These are phyloP conservation scores for Trypanosoma vivax DNA, from an alignment of 208 protist genomes.

Conservation along the genomic window DNA sequence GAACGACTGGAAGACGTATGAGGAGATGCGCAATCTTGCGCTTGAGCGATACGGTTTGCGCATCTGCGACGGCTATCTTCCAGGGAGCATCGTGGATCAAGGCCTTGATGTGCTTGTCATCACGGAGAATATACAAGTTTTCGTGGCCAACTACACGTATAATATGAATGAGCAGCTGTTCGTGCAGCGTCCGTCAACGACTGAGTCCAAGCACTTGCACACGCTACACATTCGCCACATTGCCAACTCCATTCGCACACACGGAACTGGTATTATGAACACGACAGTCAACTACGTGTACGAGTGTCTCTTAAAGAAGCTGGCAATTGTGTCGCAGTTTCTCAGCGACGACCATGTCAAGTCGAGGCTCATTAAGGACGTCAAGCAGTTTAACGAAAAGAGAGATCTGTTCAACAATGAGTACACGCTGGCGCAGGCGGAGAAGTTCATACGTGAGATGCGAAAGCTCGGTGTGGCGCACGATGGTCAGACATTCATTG, in stretches of 20 bases:
- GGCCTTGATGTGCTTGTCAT: conserved; percentile 96
- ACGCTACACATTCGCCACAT: conserved; percentile 95
- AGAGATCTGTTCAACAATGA: conserved; percentile 54
- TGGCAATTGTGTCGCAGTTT: conserved; percentile 94
- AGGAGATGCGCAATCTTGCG: conserved; percentile 94
- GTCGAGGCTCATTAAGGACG: conserved; percentile 66
- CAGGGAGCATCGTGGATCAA: conserved; percentile 91
- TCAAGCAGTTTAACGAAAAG: conserved; percentile 54
- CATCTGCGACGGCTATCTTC: conserved; percentile 89
- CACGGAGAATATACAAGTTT: conserved; percentile 96
- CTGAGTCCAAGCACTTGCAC: conserved; percentile 90
- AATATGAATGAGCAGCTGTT: conserved; percentile 97
- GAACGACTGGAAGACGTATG: conserved; percentile 95
- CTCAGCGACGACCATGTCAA: conserved; percentile 97
- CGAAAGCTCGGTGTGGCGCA: conserved; percentile 80
- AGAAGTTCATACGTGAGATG: conserved; percentile 92
- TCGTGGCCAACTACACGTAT: conserved; percentile 95
- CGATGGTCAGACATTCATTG: conserved; percentile 84
- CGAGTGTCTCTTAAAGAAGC: conserved; percentile 92
- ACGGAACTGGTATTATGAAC: conserved; percentile 98
- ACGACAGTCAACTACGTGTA: conserved; percentile 97
- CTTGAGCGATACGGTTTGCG: conserved; percentile 85
- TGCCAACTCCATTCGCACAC: conserved; percentile 95
- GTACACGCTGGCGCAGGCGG: conserved; percentile 88
- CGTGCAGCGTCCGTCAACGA: conserved; percentile 75